Conservation (phyloP, 2,329 filamentous ascomycete species). For the Diplodia corticola region DNA sequence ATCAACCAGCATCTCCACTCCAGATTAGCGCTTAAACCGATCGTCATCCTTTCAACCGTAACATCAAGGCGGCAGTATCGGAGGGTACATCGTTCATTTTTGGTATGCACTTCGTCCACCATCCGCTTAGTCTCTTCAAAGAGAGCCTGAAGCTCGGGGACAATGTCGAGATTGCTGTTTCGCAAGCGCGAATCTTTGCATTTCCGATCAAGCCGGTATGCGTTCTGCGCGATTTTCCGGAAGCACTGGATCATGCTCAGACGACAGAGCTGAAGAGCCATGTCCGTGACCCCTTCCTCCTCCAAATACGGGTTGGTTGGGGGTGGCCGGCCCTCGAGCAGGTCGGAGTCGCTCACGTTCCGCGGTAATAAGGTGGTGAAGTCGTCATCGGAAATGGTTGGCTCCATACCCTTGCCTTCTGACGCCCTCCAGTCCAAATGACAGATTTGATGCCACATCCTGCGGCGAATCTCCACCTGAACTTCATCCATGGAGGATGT, state of each 20-base stretch:
- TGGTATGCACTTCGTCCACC: conserved; percentile 38
- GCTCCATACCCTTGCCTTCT: conserved; percentile 43
- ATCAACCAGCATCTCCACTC: conserved; percentile 42
- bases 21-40: conserved; percentile 36
- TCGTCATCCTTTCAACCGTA: conserved; percentile 34
- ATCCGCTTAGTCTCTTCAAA: conserved; percentile 40
- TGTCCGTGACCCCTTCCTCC: conserved; percentile 34
- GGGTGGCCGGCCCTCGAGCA: conserved; percentile 38
- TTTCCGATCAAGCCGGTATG: conserved; percentile 39
- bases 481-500: conserved; percentile 40
- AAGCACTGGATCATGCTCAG: conserved; percentile 38
- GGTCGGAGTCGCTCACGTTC: conserved; percentile 42
- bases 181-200: conserved; percentile 26
- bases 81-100: conserved; percentile 36
- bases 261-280: conserved; percentile 39
- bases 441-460: conserved; percentile 41
- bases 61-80: conserved; percentile 35
- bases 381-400: conserved; percentile 39
- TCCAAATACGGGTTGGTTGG: conserved; percentile 36
- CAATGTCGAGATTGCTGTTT: conserved; percentile 28
- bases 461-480: conserved; percentile 40
- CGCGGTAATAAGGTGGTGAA: conserved; percentile 41
- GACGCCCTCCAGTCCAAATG: conserved; percentile 41
- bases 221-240: conserved; percentile 39
- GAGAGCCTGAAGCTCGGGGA: conserved; percentile 35